Evolutionary conservation across 495 filamentous ascomycete species (phyloP).

Genomic region (Filosporella fistucella): DNA sequence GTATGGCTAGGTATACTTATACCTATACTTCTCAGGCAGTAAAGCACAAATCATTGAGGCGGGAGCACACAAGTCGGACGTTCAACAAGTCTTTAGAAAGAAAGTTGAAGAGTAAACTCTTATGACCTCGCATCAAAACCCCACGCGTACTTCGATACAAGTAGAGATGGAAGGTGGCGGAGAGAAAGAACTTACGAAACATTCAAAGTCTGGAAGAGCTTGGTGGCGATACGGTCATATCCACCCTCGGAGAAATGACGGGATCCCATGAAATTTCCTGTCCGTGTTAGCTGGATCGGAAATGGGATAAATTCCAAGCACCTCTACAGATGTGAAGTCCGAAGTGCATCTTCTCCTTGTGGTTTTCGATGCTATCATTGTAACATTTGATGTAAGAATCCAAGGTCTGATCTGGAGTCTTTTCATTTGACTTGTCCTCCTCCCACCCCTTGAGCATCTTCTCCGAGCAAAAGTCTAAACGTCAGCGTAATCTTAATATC

Average conservation of each 20-base stretch:
- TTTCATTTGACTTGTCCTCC: slow-evolving; percentile 39
- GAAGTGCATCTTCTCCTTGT: slow-evolving; percentile 63
- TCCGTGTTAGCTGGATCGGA: background rate
- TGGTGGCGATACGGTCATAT: slow-evolving; percentile 76
- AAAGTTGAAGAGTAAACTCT: no score
- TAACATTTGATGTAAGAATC: slow-evolving; percentile 74
- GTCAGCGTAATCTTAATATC: background rate
- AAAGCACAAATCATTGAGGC: no score
- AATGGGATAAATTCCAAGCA: background rate
- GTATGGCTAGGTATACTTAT: no score
- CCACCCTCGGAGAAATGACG: slow-evolving; percentile 76
- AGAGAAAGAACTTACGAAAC: no score
- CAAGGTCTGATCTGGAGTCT: slow-evolving; percentile 60
- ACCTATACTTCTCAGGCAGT: no score
- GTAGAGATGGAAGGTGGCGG: no score
- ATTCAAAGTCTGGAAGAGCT: slow-evolving; percentile 72
- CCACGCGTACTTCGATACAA: no score
- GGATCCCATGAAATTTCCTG: slow-evolving; percentile 65
- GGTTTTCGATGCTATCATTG: slow-evolving; percentile 63
- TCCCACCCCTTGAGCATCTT: slow-evolving; percentile 71
- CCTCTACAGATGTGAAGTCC: slow-evolving; percentile 78
- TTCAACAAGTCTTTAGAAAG: no score
- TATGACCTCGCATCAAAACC: no score
- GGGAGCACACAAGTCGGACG: no score
- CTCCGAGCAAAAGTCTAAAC: slow-evolving; percentile 69